Conservation (phyloP, 2,329 filamentous ascomycete genomes). For the Pseudocercospora cruenta region DNA sequence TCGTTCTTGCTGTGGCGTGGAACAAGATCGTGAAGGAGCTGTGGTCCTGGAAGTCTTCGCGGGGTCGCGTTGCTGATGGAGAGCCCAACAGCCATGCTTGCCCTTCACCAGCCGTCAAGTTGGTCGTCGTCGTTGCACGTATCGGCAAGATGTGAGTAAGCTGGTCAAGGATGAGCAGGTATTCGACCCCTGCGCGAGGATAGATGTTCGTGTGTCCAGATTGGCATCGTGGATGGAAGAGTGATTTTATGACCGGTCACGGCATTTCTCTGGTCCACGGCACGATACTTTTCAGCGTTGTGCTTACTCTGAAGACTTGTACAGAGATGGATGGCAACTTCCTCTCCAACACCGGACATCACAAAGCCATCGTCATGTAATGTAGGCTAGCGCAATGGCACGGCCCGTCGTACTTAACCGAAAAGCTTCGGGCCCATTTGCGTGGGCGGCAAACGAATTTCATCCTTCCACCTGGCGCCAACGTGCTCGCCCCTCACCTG, state of each 20-base stretch:
- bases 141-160: neutral
- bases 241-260: neutral
- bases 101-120: neutral
- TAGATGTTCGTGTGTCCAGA: neutral
- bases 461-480: neutral
- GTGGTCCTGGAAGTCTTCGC: conserved; percentile 56
- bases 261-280: neutral
- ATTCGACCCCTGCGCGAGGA: neutral
- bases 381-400: neutral
- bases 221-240: neutral
- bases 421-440: neutral
- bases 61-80: conserved; percentile 65
- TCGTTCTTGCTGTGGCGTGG: conserved; percentile 42
- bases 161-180: neutral
- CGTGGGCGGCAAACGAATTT: neutral
- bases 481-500: too few relatives aligned
- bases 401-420: neutral
- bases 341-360: neutral
- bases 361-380: neutral
- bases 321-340: neutral
- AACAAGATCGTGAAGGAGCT: conserved; percentile 67
- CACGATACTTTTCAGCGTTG: neutral
- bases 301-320: neutral
- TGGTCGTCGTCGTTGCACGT: neutral
- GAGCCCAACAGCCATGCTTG: conserved; percentile 35